phyloP scores from a whole-genome alignment of 805 yeast genomes.

The Starmerella potacharoeniae region DNA sequence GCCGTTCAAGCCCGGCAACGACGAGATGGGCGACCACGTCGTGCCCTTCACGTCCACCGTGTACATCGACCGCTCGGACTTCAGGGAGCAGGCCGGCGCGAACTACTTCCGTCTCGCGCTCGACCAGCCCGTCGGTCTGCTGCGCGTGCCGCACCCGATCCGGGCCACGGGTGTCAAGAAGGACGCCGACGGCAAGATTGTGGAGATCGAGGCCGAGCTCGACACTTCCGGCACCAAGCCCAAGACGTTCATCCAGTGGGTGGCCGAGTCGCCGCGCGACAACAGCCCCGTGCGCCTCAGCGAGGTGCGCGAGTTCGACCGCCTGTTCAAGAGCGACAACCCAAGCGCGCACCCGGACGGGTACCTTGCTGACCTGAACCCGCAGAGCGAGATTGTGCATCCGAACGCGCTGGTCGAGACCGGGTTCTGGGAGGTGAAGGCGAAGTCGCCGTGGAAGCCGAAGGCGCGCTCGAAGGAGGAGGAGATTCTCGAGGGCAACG shows the following conservation, averaged over 20 bases:
- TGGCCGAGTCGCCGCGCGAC: slow-evolving; percentile 55
- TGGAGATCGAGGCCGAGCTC: slow-evolving; percentile 66
- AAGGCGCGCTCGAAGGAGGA: slow-evolving; percentile 43
- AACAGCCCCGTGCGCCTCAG: slow-evolving; percentile 52
- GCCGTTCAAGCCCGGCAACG: slow-evolving; percentile 82
- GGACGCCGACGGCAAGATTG: slow-evolving; percentile 51
- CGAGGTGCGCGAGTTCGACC: slow-evolving; percentile 81
- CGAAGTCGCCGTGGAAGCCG: slow-evolving; percentile 60
- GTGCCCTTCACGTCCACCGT: slow-evolving; percentile 67
- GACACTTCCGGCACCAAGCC: slow-evolving; percentile 65
- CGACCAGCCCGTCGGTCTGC: slow-evolving; percentile 85
- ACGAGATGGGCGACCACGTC: slow-evolving; percentile 61
- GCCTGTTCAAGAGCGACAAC: slow-evolving; percentile 79
- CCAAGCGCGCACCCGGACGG: slow-evolving; percentile 86
- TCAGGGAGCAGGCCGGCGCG: slow-evolving; percentile 46
- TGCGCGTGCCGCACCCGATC: slow-evolving; percentile 79
- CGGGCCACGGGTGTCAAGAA: slow-evolving; percentile 57
- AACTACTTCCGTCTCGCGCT: slow-evolving; percentile 93
- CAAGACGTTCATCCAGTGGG: slow-evolving; percentile 95
- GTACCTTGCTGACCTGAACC: slow-evolving; percentile 70
- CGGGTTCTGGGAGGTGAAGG: slow-evolving; percentile 55
- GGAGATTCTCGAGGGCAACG: slow-evolving; percentile 53
- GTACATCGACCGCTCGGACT: slow-evolving; percentile 83
- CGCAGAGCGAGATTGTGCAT: slow-evolving; percentile 60
- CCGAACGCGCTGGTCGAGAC: slow-evolving; percentile 64